These are phyloP conservation scores for Neolentinus lepideus DNA, from an alignment of 1,284 basidiomycete genomes.

Conservation along the genomic window DNA sequence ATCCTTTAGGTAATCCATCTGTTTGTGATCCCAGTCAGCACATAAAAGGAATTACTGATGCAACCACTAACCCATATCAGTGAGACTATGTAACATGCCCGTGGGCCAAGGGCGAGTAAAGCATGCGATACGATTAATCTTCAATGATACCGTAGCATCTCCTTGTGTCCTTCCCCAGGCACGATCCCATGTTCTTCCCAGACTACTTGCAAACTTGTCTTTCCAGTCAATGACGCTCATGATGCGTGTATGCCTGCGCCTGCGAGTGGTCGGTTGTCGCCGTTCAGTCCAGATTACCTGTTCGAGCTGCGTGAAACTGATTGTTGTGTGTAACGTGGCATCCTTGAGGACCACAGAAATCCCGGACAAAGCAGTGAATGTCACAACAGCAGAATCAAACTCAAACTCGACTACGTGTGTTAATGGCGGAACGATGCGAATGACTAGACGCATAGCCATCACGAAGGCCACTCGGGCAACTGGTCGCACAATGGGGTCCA, in stretches of 20 bases:
- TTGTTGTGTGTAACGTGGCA: slow-evolving; percentile 44
- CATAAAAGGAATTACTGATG: not conserved
- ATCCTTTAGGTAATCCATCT: not conserved
- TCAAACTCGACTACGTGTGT: slow-evolving; percentile 63
- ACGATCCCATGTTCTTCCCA: slow-evolving; percentile 56
- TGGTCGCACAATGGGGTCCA: slow-evolving; percentile 58
- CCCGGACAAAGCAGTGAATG: slow-evolving; percentile 41
- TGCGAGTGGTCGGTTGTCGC: slow-evolving; percentile 13
- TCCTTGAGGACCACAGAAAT: slow-evolving; percentile 41
- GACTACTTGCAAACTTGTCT: slow-evolving; percentile 47
- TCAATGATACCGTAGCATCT: slow-evolving; percentile 41
- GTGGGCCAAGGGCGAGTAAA: slow-evolving; percentile 21
- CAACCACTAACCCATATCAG: slow-evolving; percentile 20
- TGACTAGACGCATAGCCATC: slow-evolving; percentile 44
- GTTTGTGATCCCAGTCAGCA: slow-evolving; percentile 2
- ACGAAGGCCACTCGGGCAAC: slow-evolving; percentile 48
- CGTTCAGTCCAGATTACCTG: slow-evolving; percentile 22
- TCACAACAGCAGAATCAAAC: slow-evolving; percentile 44
- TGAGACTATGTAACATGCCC: slow-evolving; percentile 6
- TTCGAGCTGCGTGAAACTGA: slow-evolving; percentile 46
- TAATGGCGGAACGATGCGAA: slow-evolving; percentile 56
- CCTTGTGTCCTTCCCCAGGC: slow-evolving; percentile 60
- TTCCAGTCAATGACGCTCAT: slow-evolving; percentile 53
- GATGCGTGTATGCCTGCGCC: slow-evolving; percentile 20
- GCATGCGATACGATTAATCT: slow-evolving; percentile 41